Evolutionary conservation across 257 asterid species (phyloP).

Genomic region (Ilex asprella): DNA sequence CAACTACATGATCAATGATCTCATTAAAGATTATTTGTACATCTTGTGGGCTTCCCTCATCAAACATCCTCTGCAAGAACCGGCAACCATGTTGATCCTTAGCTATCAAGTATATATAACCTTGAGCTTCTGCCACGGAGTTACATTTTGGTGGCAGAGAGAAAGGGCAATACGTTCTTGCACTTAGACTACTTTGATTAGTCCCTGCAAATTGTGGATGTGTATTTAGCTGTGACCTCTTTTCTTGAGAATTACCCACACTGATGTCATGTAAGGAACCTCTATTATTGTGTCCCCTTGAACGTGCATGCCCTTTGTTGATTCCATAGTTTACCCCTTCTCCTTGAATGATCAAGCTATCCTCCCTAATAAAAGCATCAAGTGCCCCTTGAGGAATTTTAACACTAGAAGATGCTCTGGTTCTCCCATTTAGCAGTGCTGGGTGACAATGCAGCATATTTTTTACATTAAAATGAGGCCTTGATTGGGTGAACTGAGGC

Average conservation of each 20-base stretch:
- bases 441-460: conserved; percentile 25
- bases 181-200: conserved; percentile 20
- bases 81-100: conserved; percentile 97
- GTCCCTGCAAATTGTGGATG: conserved; percentile 17
- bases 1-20: conserved; percentile 67
- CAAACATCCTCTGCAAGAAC: conserved; percentile 77
- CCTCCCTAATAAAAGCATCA: conserved; percentile 36
- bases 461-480: conserved; percentile 22
- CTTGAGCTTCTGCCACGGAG: conserved; percentile 55
- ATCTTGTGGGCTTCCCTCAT: conserved; percentile 65
- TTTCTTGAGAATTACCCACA: conserved; percentile 29
- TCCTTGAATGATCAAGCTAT: conserved; percentile 46
- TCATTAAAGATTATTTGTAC: conserved; percentile 62
- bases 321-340: conserved; percentile 30
- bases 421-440: conserved; percentile 23
- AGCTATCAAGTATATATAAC: conserved; percentile 41
- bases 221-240: conserved; percentile 27
- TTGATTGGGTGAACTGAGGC: conserved; percentile 21
- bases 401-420: conserved; percentile 22
- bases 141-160: conserved; percentile 35
- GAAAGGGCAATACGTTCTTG: conserved; percentile 25
- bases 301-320: conserved; percentile 25
- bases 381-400: conserved; percentile 32
- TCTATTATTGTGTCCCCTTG: conserved; percentile 18
- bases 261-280: conserved; percentile 23